phyloP scores from a whole-genome alignment of 2,329 filamentous ascomycete species.

The Xylaria arbuscula region DNA sequence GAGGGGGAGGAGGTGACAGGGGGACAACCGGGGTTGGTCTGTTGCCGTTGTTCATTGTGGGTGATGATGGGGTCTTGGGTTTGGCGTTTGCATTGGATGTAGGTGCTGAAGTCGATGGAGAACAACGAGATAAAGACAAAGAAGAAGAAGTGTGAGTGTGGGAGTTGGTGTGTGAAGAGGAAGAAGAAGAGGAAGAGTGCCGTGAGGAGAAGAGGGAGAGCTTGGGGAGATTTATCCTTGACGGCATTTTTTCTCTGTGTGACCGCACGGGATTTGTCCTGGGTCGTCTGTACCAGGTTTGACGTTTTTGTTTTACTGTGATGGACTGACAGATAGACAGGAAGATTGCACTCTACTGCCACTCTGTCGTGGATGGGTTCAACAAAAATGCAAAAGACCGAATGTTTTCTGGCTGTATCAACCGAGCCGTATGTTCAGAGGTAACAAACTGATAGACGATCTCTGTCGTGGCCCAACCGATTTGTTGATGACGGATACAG shows the following conservation, averaged over 20 bases:
- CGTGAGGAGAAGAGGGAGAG: constrained; percentile 42
- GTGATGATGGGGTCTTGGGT: constrained; percentile 17
- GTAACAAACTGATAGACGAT: no score
- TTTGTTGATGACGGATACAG: neutral
- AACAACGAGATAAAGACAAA: no score
- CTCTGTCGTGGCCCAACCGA: no score
- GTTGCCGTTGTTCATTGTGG: constrained; percentile 10
- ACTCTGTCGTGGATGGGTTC: no score
- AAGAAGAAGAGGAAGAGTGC: constrained; percentile 20
- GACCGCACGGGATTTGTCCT: constrained; percentile 14
- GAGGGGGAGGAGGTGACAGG: constrained; percentile 45
- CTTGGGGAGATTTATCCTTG: constrained; percentile 41
- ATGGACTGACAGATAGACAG: neutral
- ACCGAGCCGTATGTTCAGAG: no score
- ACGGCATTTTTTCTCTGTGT: constrained; percentile 40
- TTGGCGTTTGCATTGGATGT: neutral
- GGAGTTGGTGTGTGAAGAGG: neutral
- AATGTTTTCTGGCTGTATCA: no score
- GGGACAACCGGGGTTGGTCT: constrained; percentile 23
- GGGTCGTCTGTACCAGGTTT: constrained; percentile 9
- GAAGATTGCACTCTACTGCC: no score
- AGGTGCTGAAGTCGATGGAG: no score
- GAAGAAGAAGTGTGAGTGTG: no score
- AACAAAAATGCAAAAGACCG: no score
- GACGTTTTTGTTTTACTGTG: constrained; percentile 21